A percentile compares a stretch with the other conserved stretches of the same genome.
Evolutionary conservation across 306 rosid genomes (phyloP).

Genomic region (Macrotyloma uniflorum): DNA sequence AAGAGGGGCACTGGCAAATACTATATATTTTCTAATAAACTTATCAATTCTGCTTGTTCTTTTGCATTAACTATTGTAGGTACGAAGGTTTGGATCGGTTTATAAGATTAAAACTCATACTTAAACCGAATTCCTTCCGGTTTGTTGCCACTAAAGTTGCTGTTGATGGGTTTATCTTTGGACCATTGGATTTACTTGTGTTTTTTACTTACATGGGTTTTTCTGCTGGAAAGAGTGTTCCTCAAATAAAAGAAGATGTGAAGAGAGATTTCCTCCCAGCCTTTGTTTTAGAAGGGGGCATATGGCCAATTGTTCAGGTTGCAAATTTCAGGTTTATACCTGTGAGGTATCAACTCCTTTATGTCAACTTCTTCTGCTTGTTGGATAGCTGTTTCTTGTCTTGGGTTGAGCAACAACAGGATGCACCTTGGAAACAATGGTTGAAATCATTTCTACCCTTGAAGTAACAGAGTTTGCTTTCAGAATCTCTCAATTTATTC

Average conservation of each 20-base stretch:
- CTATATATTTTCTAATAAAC: conserved; percentile 14
- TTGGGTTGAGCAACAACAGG: conserved; percentile 94
- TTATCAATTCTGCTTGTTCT: conserved; percentile 11
- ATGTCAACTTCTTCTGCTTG: conserved; percentile 85
- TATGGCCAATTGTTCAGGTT: conserved; percentile 85
- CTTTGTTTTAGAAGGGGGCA: conserved; percentile 71
- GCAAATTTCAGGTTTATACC: conserved; percentile 87
- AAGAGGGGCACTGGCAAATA: not conserved
- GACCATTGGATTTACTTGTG: conserved; percentile 73
- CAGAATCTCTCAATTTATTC: conserved; percentile 5
- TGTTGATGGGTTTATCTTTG: conserved; percentile 70
- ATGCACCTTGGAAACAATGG: conserved; percentile 95
- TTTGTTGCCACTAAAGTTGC: conserved; percentile 84
- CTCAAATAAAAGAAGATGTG: conserved; percentile 78
- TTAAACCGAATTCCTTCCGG: conserved; percentile 68
- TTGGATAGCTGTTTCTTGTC: conserved; percentile 93
- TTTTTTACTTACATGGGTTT: conserved; percentile 91
- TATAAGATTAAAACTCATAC: conserved; percentile 59
- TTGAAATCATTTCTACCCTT: conserved; percentile 58
- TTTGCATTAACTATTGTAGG: conserved; percentile 50
- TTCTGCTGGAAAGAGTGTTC: conserved; percentile 68
- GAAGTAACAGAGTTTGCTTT: conserved; percentile 47
- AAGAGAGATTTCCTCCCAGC: conserved; percentile 90
- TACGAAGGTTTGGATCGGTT: conserved; percentile 81
- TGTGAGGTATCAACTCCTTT: conserved; percentile 90